Conservation (phyloP, 2,329 filamentous ascomycete species). For the Diaporthe citri region DNA sequence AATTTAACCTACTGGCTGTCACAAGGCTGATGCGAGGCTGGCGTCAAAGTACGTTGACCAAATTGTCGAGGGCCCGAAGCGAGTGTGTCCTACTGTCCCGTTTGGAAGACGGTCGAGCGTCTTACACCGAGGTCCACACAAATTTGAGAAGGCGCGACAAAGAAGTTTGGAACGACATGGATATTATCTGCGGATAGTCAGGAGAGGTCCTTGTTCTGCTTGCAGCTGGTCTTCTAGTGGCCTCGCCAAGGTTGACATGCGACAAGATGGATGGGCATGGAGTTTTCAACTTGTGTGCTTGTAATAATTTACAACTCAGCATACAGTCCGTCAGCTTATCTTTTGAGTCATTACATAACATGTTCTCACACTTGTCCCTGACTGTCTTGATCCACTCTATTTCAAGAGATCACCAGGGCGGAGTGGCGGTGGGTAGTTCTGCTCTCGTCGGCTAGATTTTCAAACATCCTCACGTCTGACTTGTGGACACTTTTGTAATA, state of each 20-base stretch:
- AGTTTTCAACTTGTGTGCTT: too few species aligned
- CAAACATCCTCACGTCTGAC: background rate
- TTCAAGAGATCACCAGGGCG: background rate
- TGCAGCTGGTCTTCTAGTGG: background rate
- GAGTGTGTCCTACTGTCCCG: background rate
- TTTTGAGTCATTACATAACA: accelerated
- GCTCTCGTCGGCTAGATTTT: background rate
- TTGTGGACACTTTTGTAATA: too few species aligned
- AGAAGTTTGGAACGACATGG: background rate
- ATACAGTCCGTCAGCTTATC: too few species aligned
- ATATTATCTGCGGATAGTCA: too few species aligned
- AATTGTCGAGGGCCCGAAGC: background rate
- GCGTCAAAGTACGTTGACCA: background rate
- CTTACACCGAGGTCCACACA: background rate
- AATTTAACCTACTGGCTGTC: background rate
- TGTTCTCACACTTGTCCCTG: background rate
- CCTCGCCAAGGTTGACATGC: too few species aligned
- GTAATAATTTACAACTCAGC: background rate
- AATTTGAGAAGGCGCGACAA: background rate
- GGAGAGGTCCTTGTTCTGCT: background rate
- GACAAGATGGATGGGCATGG: background rate
- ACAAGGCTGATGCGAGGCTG: conserved; percentile 17
- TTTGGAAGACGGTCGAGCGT: background rate
- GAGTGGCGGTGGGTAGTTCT: background rate
- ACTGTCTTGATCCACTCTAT: background rate